phyloP scores from a whole-genome alignment of 441 rosid species.

The Syzygium malaccense region DNA sequence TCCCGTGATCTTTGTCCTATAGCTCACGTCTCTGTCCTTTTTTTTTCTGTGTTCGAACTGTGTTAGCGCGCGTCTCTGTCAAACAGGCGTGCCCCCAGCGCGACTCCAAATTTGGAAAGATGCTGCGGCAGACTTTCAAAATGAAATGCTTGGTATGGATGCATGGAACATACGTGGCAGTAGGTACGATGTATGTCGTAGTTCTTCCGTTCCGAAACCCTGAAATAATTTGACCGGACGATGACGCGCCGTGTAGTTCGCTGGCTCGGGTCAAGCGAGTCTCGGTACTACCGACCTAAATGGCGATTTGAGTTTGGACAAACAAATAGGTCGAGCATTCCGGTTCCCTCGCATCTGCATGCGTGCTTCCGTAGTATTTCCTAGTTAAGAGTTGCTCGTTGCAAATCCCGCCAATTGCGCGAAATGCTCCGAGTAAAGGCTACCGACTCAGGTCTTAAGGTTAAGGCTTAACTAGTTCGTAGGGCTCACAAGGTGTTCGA shows the following conservation, averaged over 20 bases:
- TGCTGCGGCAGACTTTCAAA: no score
- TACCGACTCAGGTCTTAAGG: neutral
- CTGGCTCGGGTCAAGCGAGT: fast-evolving
- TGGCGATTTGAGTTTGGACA: neutral
- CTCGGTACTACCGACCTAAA: neutral
- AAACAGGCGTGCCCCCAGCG: neutral
- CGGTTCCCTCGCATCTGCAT: neutral
- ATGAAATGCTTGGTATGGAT: no score
- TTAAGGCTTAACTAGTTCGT: neutral
- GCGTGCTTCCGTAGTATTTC: neutral
- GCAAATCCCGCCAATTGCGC: fast-evolving
- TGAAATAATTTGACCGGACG: neutral
- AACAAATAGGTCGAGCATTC: neutral
- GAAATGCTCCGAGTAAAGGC: neutral
- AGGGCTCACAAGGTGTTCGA: fast-evolving
- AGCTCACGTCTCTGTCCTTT: no score
- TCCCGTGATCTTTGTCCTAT: no score
- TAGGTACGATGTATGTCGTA: neutral
- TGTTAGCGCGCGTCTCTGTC: neutral
- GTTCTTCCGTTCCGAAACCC: neutral
- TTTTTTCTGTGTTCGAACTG: no score
- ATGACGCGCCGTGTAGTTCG: fast-evolving
- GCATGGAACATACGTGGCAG: neutral
- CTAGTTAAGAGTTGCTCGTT: neutral
- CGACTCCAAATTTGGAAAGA: neutral